A percentile compares a stretch with the other conserved stretches of the same genome.
Evolutionary conservation across 202 grass and related monocot genomes (phyloP).

Genomic region (Musa balbisiana): DNA sequence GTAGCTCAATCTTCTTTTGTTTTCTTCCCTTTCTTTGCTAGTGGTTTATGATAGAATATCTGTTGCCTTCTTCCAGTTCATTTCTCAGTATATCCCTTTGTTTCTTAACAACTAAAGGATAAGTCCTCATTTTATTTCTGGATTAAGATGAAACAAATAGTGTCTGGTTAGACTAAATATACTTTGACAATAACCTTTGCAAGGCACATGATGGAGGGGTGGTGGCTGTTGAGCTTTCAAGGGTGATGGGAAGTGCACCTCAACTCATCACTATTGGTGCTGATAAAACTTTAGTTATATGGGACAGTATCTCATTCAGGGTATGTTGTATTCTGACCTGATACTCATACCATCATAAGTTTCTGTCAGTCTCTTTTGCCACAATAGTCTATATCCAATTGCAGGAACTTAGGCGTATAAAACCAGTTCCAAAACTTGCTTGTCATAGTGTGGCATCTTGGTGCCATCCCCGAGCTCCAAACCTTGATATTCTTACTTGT

Average conservation of each 20-base stretch:
- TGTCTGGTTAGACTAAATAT: not conserved
- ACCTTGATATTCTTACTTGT: slow-evolving; percentile 99
- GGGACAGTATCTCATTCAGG: slow-evolving; percentile 98
- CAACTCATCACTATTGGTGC: slow-evolving; percentile 97
- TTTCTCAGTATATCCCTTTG: not conserved
- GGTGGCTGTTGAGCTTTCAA: slow-evolving; percentile 92
- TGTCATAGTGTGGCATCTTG: slow-evolving; percentile 98
- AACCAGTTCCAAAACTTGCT: slow-evolving; percentile 93
- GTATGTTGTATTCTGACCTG: slow-evolving; percentile 23
- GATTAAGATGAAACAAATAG: not conserved
- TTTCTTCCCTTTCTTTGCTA: not conserved
- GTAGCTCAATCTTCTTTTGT: slow-evolving; percentile 34
- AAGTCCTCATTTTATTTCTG: not conserved
- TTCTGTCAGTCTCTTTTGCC: slow-evolving; percentile 8
- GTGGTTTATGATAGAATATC: not conserved
- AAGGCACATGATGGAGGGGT: slow-evolving; percentile 99
- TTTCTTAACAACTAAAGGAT: not conserved
- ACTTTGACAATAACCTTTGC: slow-evolving; percentile 17
- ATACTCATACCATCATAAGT: slow-evolving; percentile 13
- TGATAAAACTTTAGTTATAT: slow-evolving; percentile 98
- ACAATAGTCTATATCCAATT: slow-evolving; percentile 18
- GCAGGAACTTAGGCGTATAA: slow-evolving; percentile 97
- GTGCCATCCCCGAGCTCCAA: slow-evolving; percentile 95
- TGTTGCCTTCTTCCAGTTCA: not conserved
- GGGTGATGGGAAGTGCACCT: slow-evolving; percentile 90